Conservation (phyloP, 495 filamentous ascomycete species). For the Elasticomyces elasticus region DNA sequence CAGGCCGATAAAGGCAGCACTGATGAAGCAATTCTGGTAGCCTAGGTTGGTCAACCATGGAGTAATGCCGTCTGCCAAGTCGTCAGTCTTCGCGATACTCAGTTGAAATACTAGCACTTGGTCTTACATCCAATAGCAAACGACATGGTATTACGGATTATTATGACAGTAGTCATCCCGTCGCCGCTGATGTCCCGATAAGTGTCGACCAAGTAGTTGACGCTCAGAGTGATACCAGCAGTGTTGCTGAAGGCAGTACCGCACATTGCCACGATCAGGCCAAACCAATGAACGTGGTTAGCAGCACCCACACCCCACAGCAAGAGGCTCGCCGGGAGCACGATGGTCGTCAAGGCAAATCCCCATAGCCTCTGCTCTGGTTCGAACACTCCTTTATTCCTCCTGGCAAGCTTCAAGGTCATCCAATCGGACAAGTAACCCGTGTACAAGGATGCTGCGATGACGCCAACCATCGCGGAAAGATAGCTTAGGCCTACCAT, state of each 20-base stretch:
- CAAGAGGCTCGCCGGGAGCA: slow-evolving; percentile 44
- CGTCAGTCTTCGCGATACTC: no score
- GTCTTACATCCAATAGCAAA: slow-evolving; percentile 9
- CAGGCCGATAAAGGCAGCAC: slow-evolving; percentile 50
- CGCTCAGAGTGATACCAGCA: slow-evolving; percentile 33
- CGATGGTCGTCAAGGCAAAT: slow-evolving; percentile 36
- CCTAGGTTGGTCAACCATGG: slow-evolving; percentile 52
- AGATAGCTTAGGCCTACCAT: slow-evolving; percentile 56
- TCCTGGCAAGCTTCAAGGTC: slow-evolving; percentile 46
- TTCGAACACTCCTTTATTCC: slow-evolving; percentile 51
- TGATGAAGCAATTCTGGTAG: slow-evolving; percentile 54
- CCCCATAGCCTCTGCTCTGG: slow-evolving; percentile 58
- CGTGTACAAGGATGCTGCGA: slow-evolving; percentile 38
- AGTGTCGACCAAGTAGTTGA: slow-evolving; percentile 53
- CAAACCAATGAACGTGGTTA: slow-evolving; percentile 29
- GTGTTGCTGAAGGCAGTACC: slow-evolving; percentile 9
- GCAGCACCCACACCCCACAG: slow-evolving; percentile 61
- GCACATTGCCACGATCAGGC: slow-evolving; percentile 9
- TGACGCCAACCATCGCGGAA: slow-evolving; percentile 46
- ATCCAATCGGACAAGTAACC: slow-evolving; percentile 52
- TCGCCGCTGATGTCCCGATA: slow-evolving; percentile 54
- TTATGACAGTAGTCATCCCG: slow-evolving; percentile 51
- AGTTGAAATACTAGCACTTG: neutral
- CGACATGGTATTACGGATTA: slow-evolving; percentile 53
- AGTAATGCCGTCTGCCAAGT: slow-evolving; percentile 30